phyloP scores from a whole-genome alignment of 176 grass and related monocot genomes.

The Puccinellia tenuiflora region DNA sequence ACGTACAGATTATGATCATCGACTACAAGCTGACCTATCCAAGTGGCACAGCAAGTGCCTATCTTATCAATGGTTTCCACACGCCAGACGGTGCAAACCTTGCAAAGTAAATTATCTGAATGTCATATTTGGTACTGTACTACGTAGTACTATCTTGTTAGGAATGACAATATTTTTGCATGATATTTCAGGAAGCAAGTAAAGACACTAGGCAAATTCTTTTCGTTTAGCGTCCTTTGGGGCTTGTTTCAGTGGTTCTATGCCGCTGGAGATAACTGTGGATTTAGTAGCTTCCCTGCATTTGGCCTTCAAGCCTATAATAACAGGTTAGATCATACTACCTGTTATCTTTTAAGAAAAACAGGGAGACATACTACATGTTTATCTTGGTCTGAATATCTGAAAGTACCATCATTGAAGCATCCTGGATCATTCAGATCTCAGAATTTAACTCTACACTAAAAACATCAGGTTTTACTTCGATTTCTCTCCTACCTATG shows the following conservation, averaged over 20 bases:
- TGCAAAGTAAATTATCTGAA: constrained; percentile 46
- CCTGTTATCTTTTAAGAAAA: no score
- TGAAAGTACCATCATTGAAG: neutral
- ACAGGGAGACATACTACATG: no score
- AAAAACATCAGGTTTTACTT: constrained; percentile 28
- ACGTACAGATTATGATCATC: constrained; percentile 66
- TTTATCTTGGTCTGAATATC: neutral
- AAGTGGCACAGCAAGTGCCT: constrained; percentile 58
- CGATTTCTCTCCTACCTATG: constrained; percentile 43
- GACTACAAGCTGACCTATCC: constrained; percentile 69
- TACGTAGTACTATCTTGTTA: no score
- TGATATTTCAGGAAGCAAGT: constrained; percentile 61
- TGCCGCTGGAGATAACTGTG: constrained; percentile 55
- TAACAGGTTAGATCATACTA: constrained; percentile 25
- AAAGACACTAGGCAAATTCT: constrained; percentile 47
- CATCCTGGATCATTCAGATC: neutral
- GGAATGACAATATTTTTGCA: neutral
- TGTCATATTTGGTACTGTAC: neutral
- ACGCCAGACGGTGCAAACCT: constrained; percentile 57
- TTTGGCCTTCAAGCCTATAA: constrained; percentile 43
- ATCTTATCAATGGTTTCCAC: constrained; percentile 64
- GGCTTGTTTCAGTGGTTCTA: constrained; percentile 93
- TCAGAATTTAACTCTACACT: neutral
- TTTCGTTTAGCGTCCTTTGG: constrained; percentile 58
- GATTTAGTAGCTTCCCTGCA: constrained; percentile 55